Evolutionary conservation across 805 yeast species (phyloP), one percentile per base, ranked within the genome.

Genomic region (Candida tallmaniae): DNA sequence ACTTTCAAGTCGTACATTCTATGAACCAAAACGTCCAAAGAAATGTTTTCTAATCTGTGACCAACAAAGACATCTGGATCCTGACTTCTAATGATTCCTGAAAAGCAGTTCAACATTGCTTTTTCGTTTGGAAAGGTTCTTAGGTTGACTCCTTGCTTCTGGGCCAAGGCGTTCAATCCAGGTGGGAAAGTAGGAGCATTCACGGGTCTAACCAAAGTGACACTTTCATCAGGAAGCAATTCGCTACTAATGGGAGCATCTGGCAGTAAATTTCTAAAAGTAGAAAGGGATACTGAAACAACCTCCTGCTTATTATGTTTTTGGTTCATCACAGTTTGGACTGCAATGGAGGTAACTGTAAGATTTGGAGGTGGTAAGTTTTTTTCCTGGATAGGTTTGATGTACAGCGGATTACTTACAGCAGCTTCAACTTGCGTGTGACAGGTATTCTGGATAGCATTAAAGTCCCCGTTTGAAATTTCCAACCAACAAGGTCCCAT

Each of bases 401-500:
- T 61, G 16, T 52, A 54, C 17, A 39, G 46, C 7, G 93, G 76
- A 8, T 67, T 56, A 2, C 56, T 50, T 1, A 84, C 74, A 1
- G 79, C 60, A 2, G 83, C 76, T 49, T 87, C 95, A n/a, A 84
- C 70, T 36, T 75, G 74, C 59, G 95, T 85, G 61, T 89, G 90
- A 0, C 95, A 80, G 2, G 83, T 70, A 49, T 79, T 81, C 34
- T 69, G 72, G 26, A 80, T 56, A 0, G 75, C 56, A 16, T 56
- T 53, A 46, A 83, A 82, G 41, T 80, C 78, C 31, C 80, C 82
- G 32, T 74, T 70, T 27, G 70, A 65, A 34, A 93, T 68, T 31
- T 83, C 83, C 34, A 93, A 65, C 98, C 98, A 93, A 56, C 97
- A 88, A 3, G 98, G 98, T 7, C 98, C 98, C 96, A 87, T 89